Conservation (phyloP, 2,329 filamentous ascomycete species). For the Ophiostoma sp. region DNA sequence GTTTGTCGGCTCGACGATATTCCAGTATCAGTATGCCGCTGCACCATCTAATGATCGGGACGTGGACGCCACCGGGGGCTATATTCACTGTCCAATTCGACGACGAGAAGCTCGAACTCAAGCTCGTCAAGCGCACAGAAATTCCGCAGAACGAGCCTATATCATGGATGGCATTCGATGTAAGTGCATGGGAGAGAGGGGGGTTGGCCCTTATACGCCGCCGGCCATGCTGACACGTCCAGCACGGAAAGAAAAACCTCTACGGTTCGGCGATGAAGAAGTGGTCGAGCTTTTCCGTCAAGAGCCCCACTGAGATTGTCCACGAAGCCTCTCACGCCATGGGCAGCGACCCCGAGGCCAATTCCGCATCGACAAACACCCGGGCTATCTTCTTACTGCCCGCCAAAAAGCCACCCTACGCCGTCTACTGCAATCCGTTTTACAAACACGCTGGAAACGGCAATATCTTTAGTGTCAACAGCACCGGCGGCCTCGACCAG, state of each 20-base stretch:
- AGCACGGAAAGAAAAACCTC: slow-evolving; percentile 77
- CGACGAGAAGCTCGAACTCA: slow-evolving; percentile 68
- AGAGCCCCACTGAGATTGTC: slow-evolving; percentile 67
- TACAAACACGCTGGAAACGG: slow-evolving; percentile 79
- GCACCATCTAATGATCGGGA: slow-evolving; percentile 87
- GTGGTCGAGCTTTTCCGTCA: slow-evolving; percentile 76
- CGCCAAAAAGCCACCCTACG: slow-evolving; percentile 68
- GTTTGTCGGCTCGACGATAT: neutral
- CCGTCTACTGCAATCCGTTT: slow-evolving; percentile 85
- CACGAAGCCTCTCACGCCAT: slow-evolving; percentile 72
- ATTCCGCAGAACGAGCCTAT: slow-evolving; percentile 82
- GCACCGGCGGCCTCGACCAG: slow-evolving; percentile 51
- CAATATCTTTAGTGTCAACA: slow-evolving; percentile 64
- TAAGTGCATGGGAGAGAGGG: slow-evolving; percentile 39
- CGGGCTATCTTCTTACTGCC: slow-evolving; percentile 85
- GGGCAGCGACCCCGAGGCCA: slow-evolving; percentile 64
- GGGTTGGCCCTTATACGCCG: neutral
- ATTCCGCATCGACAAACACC: slow-evolving; percentile 67
- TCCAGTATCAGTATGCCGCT: slow-evolving; percentile 62
- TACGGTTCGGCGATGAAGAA: slow-evolving; percentile 93
- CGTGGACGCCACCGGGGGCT: slow-evolving; percentile 82
- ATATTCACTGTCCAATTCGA: slow-evolving; percentile 89
- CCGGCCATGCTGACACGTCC: slow-evolving; percentile 22
- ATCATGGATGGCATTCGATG: slow-evolving; percentile 89
- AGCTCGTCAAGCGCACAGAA: slow-evolving; percentile 71